Evolutionary conservation across 2,329 filamentous ascomycete genomes (phyloP), one percentile per base, ranked within the genome.

Genomic region (Trichophyton verrucosum): DNA sequence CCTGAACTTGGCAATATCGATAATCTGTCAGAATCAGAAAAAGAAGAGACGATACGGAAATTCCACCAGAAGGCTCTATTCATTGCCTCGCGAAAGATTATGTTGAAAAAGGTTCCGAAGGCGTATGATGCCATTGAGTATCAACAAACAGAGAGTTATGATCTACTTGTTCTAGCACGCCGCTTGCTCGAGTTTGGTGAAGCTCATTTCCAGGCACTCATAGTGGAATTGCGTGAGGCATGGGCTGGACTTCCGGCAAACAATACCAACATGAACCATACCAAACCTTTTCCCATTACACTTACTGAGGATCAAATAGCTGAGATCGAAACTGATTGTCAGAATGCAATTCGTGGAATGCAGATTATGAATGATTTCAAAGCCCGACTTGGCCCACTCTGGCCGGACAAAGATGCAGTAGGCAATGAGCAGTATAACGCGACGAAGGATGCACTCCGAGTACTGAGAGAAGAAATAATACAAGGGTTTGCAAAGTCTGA

Each of bases 341-440:
- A 61, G 22, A 53, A 53, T 15, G 60, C 56, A 6, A 59, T 55
- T 15, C 27, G 27, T 53, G 60, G 60, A 36, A 53, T 61, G n/a
- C 42, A 55, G 30, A 40, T 61, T 30, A 61, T 61, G 60, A 59
- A 59, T 22, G 55, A 58, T 24, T 53, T 58, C 38, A 59, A 61
- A 59, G 44, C 30, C 11, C 40, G 55, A 53, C 47, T 61, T 42
- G 60, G 60, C 15, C 55, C 57, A 40, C 61, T 64, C 40, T 64
- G 62, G 62, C 62, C 62, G 7, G 62, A 64, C 36, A 62, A 58
- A 30, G 60, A 58, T 17, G 44, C 53, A 36, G 60, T 64, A 49
- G 57, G 33, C 17, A 46, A 60, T 60, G 61, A 53, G 9, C 46
- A 61, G 22, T 63, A 61, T 36, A 53, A 64, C 36, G 42, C 33